phyloP scores from a whole-genome alignment of 257 asterid species.

The Vinca minor region DNA sequence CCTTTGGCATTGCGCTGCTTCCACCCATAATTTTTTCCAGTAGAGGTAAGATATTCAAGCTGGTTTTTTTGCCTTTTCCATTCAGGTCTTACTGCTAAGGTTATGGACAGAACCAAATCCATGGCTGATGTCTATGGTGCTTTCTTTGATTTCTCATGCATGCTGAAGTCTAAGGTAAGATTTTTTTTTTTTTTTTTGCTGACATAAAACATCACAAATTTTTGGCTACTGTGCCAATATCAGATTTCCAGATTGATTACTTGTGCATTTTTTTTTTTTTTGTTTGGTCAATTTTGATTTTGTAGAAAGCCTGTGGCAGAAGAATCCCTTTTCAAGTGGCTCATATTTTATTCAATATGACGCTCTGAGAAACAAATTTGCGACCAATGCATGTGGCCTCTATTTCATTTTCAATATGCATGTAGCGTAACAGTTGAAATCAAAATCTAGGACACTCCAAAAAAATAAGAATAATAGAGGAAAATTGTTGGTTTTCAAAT shows the following conservation, averaged over 20 bases:
- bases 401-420: not conserved
- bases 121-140: slow-evolving; percentile 89
- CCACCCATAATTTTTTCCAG: not conserved
- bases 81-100: slow-evolving; percentile 88
- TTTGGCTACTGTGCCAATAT: not conserved
- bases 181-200: slow-evolving; percentile 19
- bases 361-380: not conserved
- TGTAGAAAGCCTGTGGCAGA: not conserved
- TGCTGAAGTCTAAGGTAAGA: slow-evolving; percentile 81
- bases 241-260: not conserved
- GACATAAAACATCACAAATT: not conserved
- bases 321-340: not conserved
- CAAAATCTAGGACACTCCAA: not conserved
- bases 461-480: too few species aligned
- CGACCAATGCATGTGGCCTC: too few species aligned
- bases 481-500: too few species aligned
- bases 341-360: not conserved
- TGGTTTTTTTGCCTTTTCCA: slow-evolving; percentile 5
- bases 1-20: slow-evolving; percentile 1
- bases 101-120: slow-evolving; percentile 66
- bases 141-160: slow-evolving; percentile 75
- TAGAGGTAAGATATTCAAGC: not conserved
- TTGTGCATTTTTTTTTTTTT: not conserved
- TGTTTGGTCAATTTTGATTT: not conserved
- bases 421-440: not conserved